Evolutionary conservation across 768 basidiomycete species (phyloP).

Genomic region (Coprinellus micaceus): DNA sequence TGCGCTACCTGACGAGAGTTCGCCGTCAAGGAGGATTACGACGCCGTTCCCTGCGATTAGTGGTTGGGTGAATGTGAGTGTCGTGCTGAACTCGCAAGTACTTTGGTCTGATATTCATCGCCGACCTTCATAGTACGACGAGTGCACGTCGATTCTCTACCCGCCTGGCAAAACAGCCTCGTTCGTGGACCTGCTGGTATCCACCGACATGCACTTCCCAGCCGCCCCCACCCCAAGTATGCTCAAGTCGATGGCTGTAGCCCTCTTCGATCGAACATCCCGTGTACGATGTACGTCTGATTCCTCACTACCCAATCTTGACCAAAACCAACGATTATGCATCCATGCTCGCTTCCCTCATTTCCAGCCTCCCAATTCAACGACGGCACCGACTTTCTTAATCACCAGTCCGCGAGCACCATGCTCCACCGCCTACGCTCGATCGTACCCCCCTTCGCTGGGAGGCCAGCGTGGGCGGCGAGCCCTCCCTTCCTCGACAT

Average conservation of each 20-base stretch:
- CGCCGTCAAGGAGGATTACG: conserved; percentile 41
- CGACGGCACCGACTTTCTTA: conserved; percentile 24
- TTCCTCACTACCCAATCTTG: no score
- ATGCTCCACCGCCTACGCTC: conserved; percentile 44
- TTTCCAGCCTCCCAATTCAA: neutral
- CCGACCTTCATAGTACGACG: conserved; percentile 10
- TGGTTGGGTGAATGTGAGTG: conserved; percentile 24
- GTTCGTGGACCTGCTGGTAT: conserved; percentile 26
- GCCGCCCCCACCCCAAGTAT: conserved; percentile 27
- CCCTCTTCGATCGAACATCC: conserved; percentile 51
- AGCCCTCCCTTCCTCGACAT: conserved; percentile 33
- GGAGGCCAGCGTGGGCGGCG: conserved; percentile 29
- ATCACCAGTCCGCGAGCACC: conserved; percentile 40
- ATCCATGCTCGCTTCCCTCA: no score
- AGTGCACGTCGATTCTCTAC: conserved; percentile 2
- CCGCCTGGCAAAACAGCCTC: conserved; percentile 5
- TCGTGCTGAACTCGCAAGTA: neutral
- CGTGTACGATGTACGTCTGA: conserved; percentile 22
- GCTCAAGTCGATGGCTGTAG: conserved; percentile 48
- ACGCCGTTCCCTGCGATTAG: conserved; percentile 46
- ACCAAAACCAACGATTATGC: no score
- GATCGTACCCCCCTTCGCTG: conserved; percentile 35
- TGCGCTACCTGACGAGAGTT: conserved; percentile 49
- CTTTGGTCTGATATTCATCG: neutral
- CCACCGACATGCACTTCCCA: conserved; percentile 20